Percentiles rank a stretch among this genome's conserved stretches.
Evolutionary conservation across 2,329 filamentous ascomycete species (phyloP).

Genomic region (Fusarium cicatricum): DNA sequence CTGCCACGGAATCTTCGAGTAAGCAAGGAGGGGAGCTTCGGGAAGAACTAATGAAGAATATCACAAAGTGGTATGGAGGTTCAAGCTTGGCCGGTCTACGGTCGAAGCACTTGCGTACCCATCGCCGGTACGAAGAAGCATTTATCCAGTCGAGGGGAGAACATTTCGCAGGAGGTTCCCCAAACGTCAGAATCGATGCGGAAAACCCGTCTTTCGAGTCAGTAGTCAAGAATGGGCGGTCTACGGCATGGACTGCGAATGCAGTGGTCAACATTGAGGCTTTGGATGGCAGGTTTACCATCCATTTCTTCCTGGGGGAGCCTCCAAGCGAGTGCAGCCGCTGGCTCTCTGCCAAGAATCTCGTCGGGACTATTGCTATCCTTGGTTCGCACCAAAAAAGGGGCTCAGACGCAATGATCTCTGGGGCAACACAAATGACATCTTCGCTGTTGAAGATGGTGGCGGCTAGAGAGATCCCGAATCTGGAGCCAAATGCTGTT

Average conservation of each 20-base stretch:
- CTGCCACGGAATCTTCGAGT: conserved; percentile 58
- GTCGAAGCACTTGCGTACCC: conserved; percentile 2
- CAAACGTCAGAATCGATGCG: conserved; percentile 42
- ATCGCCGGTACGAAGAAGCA: neutral
- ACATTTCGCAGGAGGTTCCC: conserved; percentile 11
- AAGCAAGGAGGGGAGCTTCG: conserved; percentile 40
- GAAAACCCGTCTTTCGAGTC: conserved; percentile 34
- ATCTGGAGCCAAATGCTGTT: conserved; percentile 49
- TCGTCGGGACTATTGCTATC: conserved; percentile 69
- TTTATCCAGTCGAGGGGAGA: neutral
- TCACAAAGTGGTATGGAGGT: conserved; percentile 61
- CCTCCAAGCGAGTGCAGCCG: conserved; percentile 52
- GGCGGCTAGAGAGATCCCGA: conserved; percentile 45
- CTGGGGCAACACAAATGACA: conserved; percentile 62
- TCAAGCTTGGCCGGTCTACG: conserved; percentile 43
- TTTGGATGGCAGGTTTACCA: conserved; percentile 64
- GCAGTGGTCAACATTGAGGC: conserved; percentile 68
- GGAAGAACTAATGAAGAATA: conserved; percentile 49
- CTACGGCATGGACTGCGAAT: conserved; percentile 74
- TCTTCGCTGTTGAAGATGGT: conserved; percentile 56
- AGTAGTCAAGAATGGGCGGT: conserved; percentile 52
- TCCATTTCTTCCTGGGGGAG: conserved; percentile 74
- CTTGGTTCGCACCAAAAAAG: conserved; percentile 55
- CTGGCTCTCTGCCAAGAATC: conserved; percentile 63
- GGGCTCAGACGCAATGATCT: conserved; percentile 48